phyloP scores from a whole-genome alignment of 495 filamentous ascomycete genomes.

The Collariella sp. region DNA sequence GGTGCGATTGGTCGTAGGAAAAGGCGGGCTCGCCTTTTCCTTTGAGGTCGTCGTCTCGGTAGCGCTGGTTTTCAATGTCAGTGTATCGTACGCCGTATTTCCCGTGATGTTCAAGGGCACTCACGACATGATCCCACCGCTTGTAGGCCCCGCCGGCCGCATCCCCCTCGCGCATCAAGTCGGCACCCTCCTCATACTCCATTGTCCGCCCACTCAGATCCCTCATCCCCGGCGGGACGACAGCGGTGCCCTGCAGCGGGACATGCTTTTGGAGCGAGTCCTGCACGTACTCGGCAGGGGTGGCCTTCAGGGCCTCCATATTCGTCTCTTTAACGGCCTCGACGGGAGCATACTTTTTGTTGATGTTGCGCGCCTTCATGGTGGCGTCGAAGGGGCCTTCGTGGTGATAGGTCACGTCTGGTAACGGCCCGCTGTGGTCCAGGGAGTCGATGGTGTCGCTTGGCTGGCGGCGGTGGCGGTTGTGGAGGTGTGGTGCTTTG shows the following conservation, averaged over 20 bases:
- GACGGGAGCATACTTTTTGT: conserved; percentile 56
- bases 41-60: conserved; percentile 62
- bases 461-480: conserved; percentile 48
- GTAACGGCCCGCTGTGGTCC: conserved; percentile 46
- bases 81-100: background rate
- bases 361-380: conserved; percentile 59
- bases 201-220: conserved; percentile 62
- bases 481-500: conserved; percentile 49
- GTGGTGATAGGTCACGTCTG: conserved; percentile 66
- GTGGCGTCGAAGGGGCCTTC: conserved; percentile 89
- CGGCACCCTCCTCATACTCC: conserved; percentile 75
- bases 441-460: conserved; percentile 78
- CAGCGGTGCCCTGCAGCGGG: conserved; percentile 76
- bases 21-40: conserved; percentile 73
- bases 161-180: conserved; percentile 65
- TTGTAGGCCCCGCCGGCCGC: conserved; percentile 54
- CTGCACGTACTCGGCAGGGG: conserved; percentile 66
- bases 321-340: conserved; percentile 70
- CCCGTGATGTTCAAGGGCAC: conserved; percentile 19
- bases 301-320: conserved; percentile 70
- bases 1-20: conserved; percentile 55
- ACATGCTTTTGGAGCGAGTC: conserved; percentile 69
- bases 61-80: conserved; percentile 44
- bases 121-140: conserved; percentile 58
- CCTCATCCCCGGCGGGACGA: conserved; percentile 59